Base-by-base conservation (phyloP, 1,139 yeast species). In the Lodderomyces pseudojiufengensis region DNA sequence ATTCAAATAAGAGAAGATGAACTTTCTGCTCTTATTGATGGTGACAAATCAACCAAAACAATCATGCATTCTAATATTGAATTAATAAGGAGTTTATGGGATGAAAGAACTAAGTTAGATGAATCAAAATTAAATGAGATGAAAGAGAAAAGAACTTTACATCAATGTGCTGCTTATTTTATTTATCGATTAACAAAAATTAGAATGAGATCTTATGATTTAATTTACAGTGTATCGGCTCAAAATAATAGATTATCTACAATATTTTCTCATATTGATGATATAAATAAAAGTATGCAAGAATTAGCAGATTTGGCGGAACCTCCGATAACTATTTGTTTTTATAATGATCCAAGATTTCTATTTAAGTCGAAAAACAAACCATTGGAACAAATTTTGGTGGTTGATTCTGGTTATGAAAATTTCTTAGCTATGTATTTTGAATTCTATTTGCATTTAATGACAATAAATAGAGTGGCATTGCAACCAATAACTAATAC, bases 1-100 rank as follows among this genome's bases (percentile, higher is more conserved):
- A 80, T 84, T 0, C 48, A 69, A 10, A 64, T 80, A n/a, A 63
- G 68, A 45, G 72, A 64, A 25, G 45, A 51, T 9, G 85, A 79
- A 52, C 70, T 66, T 20, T 55, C 72, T 4, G 59, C 62, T n/a
- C 40, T 45, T 15, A 43, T 46, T 4, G 48, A 44, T 14, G 37
- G 32, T 9, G 41, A 39, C 27, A 24, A 29, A 3, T 24, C 40
- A 4, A 33, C 35, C 3, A 23, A 28, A 5, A 35, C 37, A 5
- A 20, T 36, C 2, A 29, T 41, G n/a, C 23, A 24, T n/a, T 34
- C 42, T 5, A 39, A 33, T 22, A 32, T 34, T 18, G 31, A 36
- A 6, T 29, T 33, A n/a, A 30, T 41, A 11, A 31, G 31, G 10
- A 23, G 33, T 10, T 32, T 36, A n/a, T 33, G 36, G 12, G 29